Evolutionary conservation across 768 basidiomycete genomes (phyloP), one percentile per base, ranked within the genome.

Genomic region (Rickenella mellea): DNA sequence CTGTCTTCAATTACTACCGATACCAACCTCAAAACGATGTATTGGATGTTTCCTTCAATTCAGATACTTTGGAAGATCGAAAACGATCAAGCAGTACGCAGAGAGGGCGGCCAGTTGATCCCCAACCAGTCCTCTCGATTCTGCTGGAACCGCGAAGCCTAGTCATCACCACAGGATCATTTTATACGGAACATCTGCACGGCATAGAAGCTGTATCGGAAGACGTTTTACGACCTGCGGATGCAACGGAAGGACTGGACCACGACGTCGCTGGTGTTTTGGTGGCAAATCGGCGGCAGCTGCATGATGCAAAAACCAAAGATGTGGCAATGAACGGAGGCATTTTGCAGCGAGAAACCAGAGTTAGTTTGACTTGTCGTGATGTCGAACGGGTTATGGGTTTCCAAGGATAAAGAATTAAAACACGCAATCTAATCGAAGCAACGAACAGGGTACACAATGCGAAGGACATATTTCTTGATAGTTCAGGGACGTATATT

Each of bases 311-410:
- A 39, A 55, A 56, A 26, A 57, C 62, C 26, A 55, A 61, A 40
- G 58, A 61, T 30, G 60, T 62, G 8, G 56, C 82, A 38, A 39
- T 52, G 29, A 55, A 62, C 12, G 80, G 79, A n/a, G 74, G 73
- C 6, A 55, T 58, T 22, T 59, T 91, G 43, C 54, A 57, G 48
- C 70, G 92, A 46, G 63, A 64, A 14, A 69, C 69, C 28, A 65
- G 92, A 55, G 78, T 85, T 41, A 94, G 89, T 61, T 58, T 94
- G 54, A 94, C 92, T 1, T 94, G 86, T 56, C 71, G 91, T 40
- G 84, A 85, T 54, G 83, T 92, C 2, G 72, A 69, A 42, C 83
- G 74, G 53, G 80, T 88, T 37, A 60, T 36, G n/a, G n/a, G n/a
- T n/a, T n/a, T n/a, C n/a, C n/a, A n/a, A n/a, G n/a, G n/a, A n/a